Conservation (phyloP, 805 yeast species). For the Vanderwaltozyma verrucispora region DNA sequence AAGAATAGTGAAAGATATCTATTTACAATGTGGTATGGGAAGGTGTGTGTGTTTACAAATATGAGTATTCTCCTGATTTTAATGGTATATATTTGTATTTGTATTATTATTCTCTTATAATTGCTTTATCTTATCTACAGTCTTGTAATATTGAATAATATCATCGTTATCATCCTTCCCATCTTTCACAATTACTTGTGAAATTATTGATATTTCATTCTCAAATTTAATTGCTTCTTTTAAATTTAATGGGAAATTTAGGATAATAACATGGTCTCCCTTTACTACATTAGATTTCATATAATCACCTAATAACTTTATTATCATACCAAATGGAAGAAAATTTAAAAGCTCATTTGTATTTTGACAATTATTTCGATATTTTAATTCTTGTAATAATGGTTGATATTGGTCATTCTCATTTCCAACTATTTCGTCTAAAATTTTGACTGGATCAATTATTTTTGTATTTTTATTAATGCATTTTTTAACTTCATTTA, state of each 20-base stretch:
- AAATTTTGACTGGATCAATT: conserved; percentile 33
- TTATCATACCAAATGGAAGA: conserved; percentile 30
- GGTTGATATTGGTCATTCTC: conserved; percentile 40
- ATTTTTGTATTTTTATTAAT: background rate
- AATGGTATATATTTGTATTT: too few species aligned
- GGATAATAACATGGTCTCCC: conserved; percentile 39
- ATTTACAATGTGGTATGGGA: too few species aligned
- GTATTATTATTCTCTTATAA: background rate
- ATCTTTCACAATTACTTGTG: conserved; percentile 31
- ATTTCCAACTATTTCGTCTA: conserved; percentile 36
- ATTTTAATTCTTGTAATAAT: conserved; percentile 30
- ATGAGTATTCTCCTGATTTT: too few species aligned
- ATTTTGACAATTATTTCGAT: too few species aligned
- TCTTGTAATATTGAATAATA: conserved; percentile 52
- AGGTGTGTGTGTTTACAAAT: too few species aligned
- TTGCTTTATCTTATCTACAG: conserved; percentile 44
- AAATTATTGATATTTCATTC: conserved; percentile 48
- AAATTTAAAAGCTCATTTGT: conserved; percentile 15
- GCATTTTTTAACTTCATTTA: too few species aligned
- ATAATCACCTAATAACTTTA: conserved; percentile 26
- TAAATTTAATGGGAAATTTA: conserved; percentile 51
- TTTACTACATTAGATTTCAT: conserved; percentile 15
- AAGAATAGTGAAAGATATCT: too few species aligned
- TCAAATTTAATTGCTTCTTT: conserved; percentile 61
- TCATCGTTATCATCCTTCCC: conserved; percentile 30